Evolutionary conservation across 2,329 filamentous ascomycete species (phyloP).

Genomic region (Exophiala viscosa): DNA sequence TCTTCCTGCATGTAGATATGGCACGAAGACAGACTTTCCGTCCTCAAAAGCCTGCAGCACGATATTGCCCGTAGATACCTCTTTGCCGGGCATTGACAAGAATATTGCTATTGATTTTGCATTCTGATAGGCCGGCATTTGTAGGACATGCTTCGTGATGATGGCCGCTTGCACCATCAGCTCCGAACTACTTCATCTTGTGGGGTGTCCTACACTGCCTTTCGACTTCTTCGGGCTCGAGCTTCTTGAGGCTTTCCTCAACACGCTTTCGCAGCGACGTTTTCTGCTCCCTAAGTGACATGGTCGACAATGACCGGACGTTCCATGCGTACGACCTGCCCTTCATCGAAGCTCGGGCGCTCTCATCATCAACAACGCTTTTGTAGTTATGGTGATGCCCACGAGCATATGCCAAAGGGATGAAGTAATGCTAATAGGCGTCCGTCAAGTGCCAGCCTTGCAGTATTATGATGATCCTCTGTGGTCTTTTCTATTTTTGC

Average conservation of each 20-base stretch:
- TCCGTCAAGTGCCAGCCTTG: too few species aligned
- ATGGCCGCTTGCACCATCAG: slow-evolving; percentile 53
- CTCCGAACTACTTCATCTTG: slow-evolving; percentile 2
- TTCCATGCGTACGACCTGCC: not conserved
- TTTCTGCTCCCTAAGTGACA: slow-evolving; percentile 24
- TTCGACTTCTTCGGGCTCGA: slow-evolving; percentile 22
- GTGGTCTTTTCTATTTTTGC: too few species aligned
- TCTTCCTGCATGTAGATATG: slow-evolving; percentile 65
- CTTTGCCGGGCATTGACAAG: slow-evolving; percentile 83
- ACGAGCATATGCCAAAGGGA: too few species aligned
- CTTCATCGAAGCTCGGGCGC: slow-evolving; percentile 9
- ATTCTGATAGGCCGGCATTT: slow-evolving; percentile 68
- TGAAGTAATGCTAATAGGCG: too few species aligned
- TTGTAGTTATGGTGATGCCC: too few species aligned
- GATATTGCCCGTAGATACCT: slow-evolving; percentile 79
- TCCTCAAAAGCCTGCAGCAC: slow-evolving; percentile 72
- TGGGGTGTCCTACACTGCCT: slow-evolving; percentile 25
- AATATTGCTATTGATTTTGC: slow-evolving; percentile 80
- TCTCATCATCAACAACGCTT: not conserved
- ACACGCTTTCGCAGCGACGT: slow-evolving; percentile 24
- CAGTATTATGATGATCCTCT: too few species aligned
- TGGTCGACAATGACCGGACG: slow-evolving; percentile 12
- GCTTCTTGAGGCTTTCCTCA: slow-evolving; percentile 14
- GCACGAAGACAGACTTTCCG: slow-evolving; percentile 86
- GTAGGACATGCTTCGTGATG: slow-evolving; percentile 62